Base-by-base conservation (phyloP, 805 yeast genomes). In the Candida xyloterini region DNA sequence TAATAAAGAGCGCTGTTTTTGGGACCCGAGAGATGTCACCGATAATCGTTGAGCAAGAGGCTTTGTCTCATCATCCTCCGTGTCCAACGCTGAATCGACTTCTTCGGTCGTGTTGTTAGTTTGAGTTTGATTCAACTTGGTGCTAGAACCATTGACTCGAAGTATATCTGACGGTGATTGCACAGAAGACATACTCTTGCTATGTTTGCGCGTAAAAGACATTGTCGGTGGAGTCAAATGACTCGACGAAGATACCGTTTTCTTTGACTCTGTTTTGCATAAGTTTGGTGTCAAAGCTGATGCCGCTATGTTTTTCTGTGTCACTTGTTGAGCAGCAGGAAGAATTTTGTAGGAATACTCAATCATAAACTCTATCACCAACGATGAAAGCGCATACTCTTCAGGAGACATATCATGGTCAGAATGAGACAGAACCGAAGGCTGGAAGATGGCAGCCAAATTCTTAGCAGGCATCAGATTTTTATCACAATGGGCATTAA, bases 391-490 rank as follows among this genome's bases (percentile, higher is more conserved):
- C 10, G 86, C 91, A 64, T 90, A 90, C 62, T 93, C 97, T 23
- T 80, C 87, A 1, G 97, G 97, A 29, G 83, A 78, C 81, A 91
- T 78, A 57, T 90, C 96, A 60, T 93, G 97, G 49, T 74, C 76
- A 5, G 96, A 95, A 60, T 91, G 98, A 8, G 95, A 84, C 38
- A 93, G 68, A 13, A 93, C 79, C n/a, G 96, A 85, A 3, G 99
- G 98, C 65, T 93, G 99, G 67, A 93, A 93, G 42, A 93, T 86
- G 2, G 98, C 96, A 1, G 98, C 95, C 48, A 93, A 68, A 59
- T 93, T 93, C 52, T 88, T 77, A 1, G 95, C 86, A 2, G 96
- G 80, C 99, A 93, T 93, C 48, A 87, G 68, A 59, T 90, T 93
- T 44, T 77, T 77, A 35, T 75, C 76, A 11, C 95, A 74, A 54